These are phyloP conservation scores for Tolypocladium inflatum DNA, from an alignment of 2,329 filamentous ascomycete species.

Conservation along the genomic window DNA sequence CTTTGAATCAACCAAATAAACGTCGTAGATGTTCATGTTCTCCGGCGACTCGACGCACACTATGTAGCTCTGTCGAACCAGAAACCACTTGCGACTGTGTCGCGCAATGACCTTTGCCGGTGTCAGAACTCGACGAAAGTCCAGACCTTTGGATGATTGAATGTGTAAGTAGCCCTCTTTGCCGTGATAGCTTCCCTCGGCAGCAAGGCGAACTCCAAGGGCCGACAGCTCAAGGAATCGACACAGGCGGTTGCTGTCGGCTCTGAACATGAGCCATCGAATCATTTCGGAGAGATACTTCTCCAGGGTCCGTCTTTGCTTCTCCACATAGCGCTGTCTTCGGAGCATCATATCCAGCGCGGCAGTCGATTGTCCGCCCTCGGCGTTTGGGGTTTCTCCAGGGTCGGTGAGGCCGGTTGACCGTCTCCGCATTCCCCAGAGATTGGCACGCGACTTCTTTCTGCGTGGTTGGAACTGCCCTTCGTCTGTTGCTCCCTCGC, in stretches of 20 bases:
- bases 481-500: conserved; percentile 45
- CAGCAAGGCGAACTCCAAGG: conserved; percentile 82
- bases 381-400: conserved; percentile 31
- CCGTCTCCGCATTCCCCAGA: conserved; percentile 44
- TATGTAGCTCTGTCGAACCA: conserved; percentile 95
- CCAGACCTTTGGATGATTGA: conserved; percentile 79
- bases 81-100: conserved; percentile 92
- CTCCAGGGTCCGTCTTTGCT: conserved; percentile 77
- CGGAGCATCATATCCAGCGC: conserved; percentile 34
- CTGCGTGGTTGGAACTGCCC: conserved; percentile 21
- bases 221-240: conserved; percentile 94
- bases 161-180: conserved; percentile 95
- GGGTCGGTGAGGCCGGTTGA: conserved; percentile 40
- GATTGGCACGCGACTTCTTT: conserved; percentile 42
- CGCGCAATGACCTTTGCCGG: conserved; percentile 70
- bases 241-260: conserved; percentile 91
- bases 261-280: conserved; percentile 89
- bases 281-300: conserved; percentile 90
- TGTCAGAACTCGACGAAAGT: conserved; percentile 73
- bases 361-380: conserved; percentile 34
- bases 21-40: conserved; percentile 97
- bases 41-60: conserved; percentile 98
- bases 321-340: conserved; percentile 60
- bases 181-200: conserved; percentile 93
- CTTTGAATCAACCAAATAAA: conserved; percentile 88